Conservation (phyloP, 108 stramenopile species). For the Nannochloropsis salina region DNA sequence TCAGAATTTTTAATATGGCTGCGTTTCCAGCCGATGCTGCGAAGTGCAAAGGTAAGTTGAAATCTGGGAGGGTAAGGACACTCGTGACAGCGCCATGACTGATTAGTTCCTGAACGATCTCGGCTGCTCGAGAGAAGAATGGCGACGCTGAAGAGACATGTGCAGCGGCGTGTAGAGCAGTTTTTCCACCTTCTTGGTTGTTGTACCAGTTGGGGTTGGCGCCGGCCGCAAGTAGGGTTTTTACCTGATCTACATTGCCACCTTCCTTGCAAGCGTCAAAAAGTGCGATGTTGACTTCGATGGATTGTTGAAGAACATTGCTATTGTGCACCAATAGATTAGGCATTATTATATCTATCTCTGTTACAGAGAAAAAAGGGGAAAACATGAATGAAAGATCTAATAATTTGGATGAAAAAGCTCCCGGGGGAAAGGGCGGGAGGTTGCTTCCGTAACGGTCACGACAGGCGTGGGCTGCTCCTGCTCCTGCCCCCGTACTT, state of each 20-base stretch:
- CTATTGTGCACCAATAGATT: not conserved
- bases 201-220: conserved; percentile 13
- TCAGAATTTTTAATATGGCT: not conserved
- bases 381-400: too few relatives aligned
- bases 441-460: too few relatives aligned
- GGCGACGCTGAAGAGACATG: not conserved
- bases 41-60: conserved; percentile 6
- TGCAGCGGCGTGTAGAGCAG: conserved; percentile 8
- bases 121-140: not conserved
- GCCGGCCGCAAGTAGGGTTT: not conserved
- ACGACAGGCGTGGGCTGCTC: too few relatives aligned
- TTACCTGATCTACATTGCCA: not conserved
- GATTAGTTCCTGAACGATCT: not conserved
- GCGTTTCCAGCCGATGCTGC: not conserved
- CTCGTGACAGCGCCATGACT: not conserved
- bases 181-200: not conserved
- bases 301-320: not conserved
- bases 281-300: not conserved
- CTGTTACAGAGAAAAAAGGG: too few relatives aligned
- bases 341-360: too few relatives aligned
- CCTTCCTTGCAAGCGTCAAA: not conserved
- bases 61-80: not conserved
- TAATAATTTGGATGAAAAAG: too few relatives aligned
- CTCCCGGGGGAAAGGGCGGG: too few relatives aligned
- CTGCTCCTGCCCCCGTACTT: too few relatives aligned